Evolutionary conservation across 176 grass and related monocot species (phyloP), one percentile per base, ranked within the genome.

Genomic region (Chloris gayana): DNA sequence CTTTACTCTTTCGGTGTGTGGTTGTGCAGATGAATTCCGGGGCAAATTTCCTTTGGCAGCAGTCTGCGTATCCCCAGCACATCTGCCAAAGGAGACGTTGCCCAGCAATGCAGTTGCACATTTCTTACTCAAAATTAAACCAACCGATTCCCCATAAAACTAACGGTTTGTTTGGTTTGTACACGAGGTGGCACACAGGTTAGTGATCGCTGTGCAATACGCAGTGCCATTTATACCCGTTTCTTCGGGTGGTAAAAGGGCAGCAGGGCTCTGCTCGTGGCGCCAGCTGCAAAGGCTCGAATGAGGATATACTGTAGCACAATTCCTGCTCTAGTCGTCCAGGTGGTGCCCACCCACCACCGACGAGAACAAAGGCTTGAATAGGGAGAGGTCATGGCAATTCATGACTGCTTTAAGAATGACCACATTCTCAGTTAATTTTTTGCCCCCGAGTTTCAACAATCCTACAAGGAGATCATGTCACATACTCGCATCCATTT

Each of bases 11-110:
- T 1, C n/a, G n/a, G 21, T 50, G n/a, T 74, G 62, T 74, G 62
- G 5, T 67, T 86, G 80, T 65, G 69, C 53, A 84, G 84, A 22
- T 71, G 63, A 87, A 87, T 90, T 90, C 62, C 74, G 63, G 80
- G 88, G 69, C 80, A 90, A 87, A 83, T 83, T 86, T 90, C 80
- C 84, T 87, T 87, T 75, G 80, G 84, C 84, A 83, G 75, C 22
- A 69, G 59, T 14, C 66, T 1, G 5, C 15, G 18, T 17, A 37
- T 4, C 65, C 1, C 33, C 21, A 18, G 15, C 18, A 34, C 64
- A 75, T 64, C 75, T 87, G 53, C 79, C 88, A 86, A 83, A 86
- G 80, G 84, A 86, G 42, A 79, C 62, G 45, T 63, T 86, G 84
- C 84, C 74, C 80, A 44, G 84, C 22, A 90, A 90, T 90, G 57